A percentile compares a stretch with the other conserved stretches of the same genome.
phyloP scores from a whole-genome alignment of 352 stramenopile genomes.

The Globisporangium ultimum region DNA sequence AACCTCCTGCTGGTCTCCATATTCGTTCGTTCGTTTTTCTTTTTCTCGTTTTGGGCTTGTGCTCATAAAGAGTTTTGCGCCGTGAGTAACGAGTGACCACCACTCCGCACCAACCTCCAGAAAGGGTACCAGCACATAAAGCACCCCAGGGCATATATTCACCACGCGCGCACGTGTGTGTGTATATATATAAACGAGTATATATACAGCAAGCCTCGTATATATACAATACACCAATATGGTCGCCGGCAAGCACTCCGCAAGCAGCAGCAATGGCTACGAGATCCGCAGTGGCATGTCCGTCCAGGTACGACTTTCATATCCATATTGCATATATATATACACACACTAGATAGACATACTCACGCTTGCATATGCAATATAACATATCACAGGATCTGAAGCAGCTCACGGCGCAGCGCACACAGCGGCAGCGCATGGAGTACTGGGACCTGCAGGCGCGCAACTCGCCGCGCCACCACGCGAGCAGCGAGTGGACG shows the following conservation, averaged over 20 bases:
- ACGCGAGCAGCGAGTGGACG: slow-evolving; percentile 20
- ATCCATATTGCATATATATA: neutral
- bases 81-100: neutral
- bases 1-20: neutral
- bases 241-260: slow-evolving; percentile 36
- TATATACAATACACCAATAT: slow-evolving; percentile 15
- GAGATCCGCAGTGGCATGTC: slow-evolving; percentile 85
- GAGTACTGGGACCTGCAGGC: slow-evolving; percentile 56
- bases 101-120: neutral
- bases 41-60: neutral
- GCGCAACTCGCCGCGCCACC: slow-evolving; percentile 41
- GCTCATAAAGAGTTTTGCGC: neutral
- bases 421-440: slow-evolving; percentile 54
- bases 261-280: slow-evolving; percentile 29
- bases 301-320: slow-evolving; percentile 43
- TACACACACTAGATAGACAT: neutral
- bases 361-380: slow-evolving; percentile 3
- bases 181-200: neutral
- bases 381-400: slow-evolving; percentile 38
- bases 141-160: too few species aligned
- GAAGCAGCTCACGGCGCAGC: slow-evolving; percentile 80
- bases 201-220: neutral
- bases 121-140: neutral
- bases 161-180: too few species aligned
- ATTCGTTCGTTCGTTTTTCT: neutral